Evolutionary conservation across 768 basidiomycete species (phyloP).

Genomic region (Pluteus cervinus): DNA sequence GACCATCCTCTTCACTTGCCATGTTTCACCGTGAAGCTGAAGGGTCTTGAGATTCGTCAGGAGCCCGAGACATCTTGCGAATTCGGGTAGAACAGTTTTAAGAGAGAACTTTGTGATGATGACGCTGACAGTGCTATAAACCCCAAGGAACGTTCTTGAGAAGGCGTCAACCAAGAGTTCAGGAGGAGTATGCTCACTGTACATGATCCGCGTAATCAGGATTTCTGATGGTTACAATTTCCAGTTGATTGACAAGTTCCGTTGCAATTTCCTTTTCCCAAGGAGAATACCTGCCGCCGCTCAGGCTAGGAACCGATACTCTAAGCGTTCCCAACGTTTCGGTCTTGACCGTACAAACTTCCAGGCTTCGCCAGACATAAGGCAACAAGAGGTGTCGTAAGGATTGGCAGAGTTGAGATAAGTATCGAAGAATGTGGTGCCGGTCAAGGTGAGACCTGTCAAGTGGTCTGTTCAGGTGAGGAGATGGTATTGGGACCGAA

Average conservation of each 20-base stretch:
- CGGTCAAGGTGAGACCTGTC: no score
- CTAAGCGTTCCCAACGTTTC: no score
- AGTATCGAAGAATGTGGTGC: no score
- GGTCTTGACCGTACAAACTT: conserved; percentile 16
- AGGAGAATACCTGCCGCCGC: no score
- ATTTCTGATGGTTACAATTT: conserved; percentile 18
- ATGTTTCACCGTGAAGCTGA: no score
- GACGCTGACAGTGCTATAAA: conserved; percentile 13
- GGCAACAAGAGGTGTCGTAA: conserved; percentile 13
- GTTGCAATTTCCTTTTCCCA: conserved; percentile 9
- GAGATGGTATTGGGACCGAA: conserved; percentile 11
- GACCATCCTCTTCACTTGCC: no score
- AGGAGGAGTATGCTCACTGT: conserved; percentile 10
- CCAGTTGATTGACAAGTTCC: conserved; percentile 13
- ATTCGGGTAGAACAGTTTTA: conserved; percentile 13
- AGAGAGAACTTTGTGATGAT: conserved; percentile 9
- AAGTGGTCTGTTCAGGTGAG: no score
- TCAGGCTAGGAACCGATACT: no score
- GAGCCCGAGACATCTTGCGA: conserved; percentile 14
- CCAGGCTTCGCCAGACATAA: conserved; percentile 12
- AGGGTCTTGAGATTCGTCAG: conserved; percentile 18
- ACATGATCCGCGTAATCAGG: conserved; percentile 13
- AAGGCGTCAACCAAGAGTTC: not conserved
- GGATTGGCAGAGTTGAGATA: conserved; percentile 15
- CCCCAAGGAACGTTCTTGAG: not conserved